These are phyloP conservation scores for Meripilus lineatus DNA, from an alignment of 1,284 basidiomycete species.

Conservation along the genomic window DNA sequence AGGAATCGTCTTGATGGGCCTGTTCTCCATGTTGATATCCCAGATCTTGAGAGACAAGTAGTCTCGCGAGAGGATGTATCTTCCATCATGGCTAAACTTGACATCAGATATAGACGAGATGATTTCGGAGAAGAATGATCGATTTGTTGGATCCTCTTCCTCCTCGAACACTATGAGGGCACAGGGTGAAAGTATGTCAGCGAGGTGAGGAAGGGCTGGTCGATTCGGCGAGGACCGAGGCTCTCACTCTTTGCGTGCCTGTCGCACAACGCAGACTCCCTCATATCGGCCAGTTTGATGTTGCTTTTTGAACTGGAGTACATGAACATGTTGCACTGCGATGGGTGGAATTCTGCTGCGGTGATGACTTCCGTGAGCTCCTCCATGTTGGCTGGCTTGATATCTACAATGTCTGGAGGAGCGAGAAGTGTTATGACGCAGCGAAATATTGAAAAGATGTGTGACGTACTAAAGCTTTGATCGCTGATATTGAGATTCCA, in stretches of 20 bases:
- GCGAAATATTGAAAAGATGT: background rate
- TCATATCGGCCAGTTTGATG: slow-evolving; percentile 99
- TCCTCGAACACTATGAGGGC: slow-evolving; percentile 85
- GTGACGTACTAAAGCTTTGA: slow-evolving; percentile 93
- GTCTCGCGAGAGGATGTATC: slow-evolving; percentile 96
- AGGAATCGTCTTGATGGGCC: slow-evolving; percentile 95
- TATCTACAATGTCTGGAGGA: slow-evolving; percentile 92
- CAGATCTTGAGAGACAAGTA: slow-evolving; percentile 99
- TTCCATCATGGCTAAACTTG: slow-evolving; percentile 96
- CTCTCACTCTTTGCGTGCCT: slow-evolving; percentile 95
- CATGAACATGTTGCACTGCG: slow-evolving; percentile 98
- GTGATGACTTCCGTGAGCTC: slow-evolving; percentile 99
- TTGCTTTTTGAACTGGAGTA: slow-evolving; percentile 99
- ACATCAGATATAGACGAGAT: slow-evolving; percentile 99
- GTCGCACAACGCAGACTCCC: slow-evolving; percentile 96
- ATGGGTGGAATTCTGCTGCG: slow-evolving; percentile 97
- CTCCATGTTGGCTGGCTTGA: slow-evolving; percentile 99
- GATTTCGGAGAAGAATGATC: slow-evolving; percentile 99
- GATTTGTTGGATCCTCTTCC: slow-evolving; percentile 95
- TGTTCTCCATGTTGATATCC: slow-evolving; percentile 99
- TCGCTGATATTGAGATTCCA: slow-evolving; percentile 99
- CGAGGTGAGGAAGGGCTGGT: slow-evolving; percentile 3
- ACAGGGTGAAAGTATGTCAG: slow-evolving; percentile 6
- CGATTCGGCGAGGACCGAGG: slow-evolving; percentile 30
- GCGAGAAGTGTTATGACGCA: background rate